A percentile compares a stretch with the other conserved stretches of the same genome.
Evolutionary conservation across 371 early-diverging fungal genomes (phyloP).

Genomic region (Fennellomyces sp.): DNA sequence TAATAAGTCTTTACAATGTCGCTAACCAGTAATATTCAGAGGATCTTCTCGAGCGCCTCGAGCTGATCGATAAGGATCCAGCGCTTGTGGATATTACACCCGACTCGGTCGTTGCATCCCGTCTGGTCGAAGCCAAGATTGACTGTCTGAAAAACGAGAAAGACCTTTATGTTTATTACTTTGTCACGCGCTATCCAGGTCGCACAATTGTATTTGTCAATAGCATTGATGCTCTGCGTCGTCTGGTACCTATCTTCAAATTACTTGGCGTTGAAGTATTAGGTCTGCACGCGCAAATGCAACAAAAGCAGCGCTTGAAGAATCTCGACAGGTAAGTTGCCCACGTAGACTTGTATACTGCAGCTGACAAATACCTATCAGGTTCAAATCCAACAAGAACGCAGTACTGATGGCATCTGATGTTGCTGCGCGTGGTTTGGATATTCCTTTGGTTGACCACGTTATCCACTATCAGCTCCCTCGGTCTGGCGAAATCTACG

Average conservation of each 20-base stretch:
- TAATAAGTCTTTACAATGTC: too few relatives aligned
- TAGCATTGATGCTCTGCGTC: conserved; percentile 89
- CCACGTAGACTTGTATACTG: not conserved
- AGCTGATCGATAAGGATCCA: conserved; percentile 75
- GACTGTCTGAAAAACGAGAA: conserved; percentile 87
- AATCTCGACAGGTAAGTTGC: conserved; percentile 74
- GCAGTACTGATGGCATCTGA: conserved; percentile 88
- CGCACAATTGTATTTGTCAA: conserved; percentile 95
- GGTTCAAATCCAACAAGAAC: conserved; percentile 71
- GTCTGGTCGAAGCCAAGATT: conserved; percentile 79
- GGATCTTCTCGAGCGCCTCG: conserved; percentile 72
- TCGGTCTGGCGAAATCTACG: conserved; percentile 81
- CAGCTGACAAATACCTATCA: not conserved
- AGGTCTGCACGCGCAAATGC: conserved; percentile 93
- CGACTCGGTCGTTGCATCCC: conserved; percentile 65
- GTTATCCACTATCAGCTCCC: conserved; percentile 92
- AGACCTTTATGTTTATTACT: conserved; percentile 87
- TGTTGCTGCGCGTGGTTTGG: conserved; percentile 91
- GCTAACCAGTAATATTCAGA: conserved; percentile 46
- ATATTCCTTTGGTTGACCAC: conserved; percentile 82
- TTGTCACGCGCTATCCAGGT: conserved; percentile 84
- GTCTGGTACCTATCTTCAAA: conserved; percentile 82
- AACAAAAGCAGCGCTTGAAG: conserved; percentile 92
- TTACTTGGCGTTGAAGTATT: conserved; percentile 69
- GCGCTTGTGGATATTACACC: conserved; percentile 72